These are phyloP conservation scores for Cercospora sesami DNA, from an alignment of 2,329 filamentous ascomycete species.

Conservation along the genomic window DNA sequence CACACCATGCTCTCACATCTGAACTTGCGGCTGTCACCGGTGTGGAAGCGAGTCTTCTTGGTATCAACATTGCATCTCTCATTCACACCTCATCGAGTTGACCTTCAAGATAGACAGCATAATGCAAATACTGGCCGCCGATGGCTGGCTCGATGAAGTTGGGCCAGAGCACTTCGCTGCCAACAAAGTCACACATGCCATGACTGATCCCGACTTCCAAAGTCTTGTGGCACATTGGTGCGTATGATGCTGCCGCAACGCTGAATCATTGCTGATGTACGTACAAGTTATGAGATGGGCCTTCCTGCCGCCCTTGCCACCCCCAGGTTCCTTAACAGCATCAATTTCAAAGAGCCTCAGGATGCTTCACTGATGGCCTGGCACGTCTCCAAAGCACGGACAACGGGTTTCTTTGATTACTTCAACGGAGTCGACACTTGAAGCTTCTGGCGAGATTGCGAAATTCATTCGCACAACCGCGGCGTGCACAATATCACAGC, in stretches of 20 bases:
- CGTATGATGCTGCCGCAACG: no score
- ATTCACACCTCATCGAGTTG: no score
- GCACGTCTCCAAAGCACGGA: not conserved
- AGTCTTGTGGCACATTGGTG: slow-evolving; percentile 8
- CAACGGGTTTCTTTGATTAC: slow-evolving; percentile 6
- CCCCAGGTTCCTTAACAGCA: slow-evolving; percentile 8
- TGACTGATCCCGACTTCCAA: slow-evolving; percentile 12
- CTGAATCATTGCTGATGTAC: not conserved
- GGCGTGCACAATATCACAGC: not conserved
- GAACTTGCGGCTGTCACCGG: slow-evolving; percentile 5
- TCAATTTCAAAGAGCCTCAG: slow-evolving; percentile 2
- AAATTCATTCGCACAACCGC: not conserved
- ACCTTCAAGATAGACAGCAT: no score
- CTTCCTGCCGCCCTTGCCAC: slow-evolving; percentile 3
- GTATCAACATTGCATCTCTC: not conserved
- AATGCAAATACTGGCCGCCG: slow-evolving; percentile 1
- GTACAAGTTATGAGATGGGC: slow-evolving; percentile 5
- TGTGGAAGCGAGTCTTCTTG: not conserved
- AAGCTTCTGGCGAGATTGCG: not conserved
- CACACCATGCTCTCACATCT: not conserved
- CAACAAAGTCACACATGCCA: slow-evolving; percentile 10
- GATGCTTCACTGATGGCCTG: slow-evolving; percentile 2
- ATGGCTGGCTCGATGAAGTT: slow-evolving; percentile 5
- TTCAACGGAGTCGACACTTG: not conserved
- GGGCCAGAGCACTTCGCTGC: not conserved